Evolutionary conservation across 2,329 filamentous ascomycete genomes (phyloP), one percentile per base, ranked within the genome.

Genomic region (Trichoderma sp.): DNA sequence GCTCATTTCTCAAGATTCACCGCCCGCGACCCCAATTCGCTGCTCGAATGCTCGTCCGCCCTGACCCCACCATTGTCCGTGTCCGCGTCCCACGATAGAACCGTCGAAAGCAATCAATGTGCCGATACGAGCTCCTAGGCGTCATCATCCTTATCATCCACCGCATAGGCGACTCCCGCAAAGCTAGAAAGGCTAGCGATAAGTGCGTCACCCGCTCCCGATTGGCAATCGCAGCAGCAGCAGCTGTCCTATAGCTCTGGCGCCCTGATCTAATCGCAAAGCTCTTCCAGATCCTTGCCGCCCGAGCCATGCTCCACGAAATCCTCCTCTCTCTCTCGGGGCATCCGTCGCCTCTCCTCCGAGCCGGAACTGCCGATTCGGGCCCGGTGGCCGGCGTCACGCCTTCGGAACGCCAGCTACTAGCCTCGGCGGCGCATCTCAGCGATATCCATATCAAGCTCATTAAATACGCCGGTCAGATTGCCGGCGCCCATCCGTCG

Each of bases 321-420:
- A 93, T 99, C 83, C 89, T 98, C 81, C 91, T 99, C 81, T 95
- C 94, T 80, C 90, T 98, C 81, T 96, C 94, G 76, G 95, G 96
- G 74, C 93, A 98, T 82, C 91, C 92, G 72, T 97, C 95, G 73
- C 91, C 94, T 74, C 88, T 98, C 77, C 92, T 97, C 83, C 87
- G 87, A 79, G 78, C 82, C 74, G 78, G 83, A 74, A 76, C 81
- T 75, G 80, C 83, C 74, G 83, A 82, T 72, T 78, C 82, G 76
- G 80, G 81, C 74, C 78, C 83, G 65, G 75, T 81, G 75, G 79
- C 83, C 75, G 78, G 86, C 77, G 79, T 91, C 77, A 92, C 94
- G 57, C 91, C 93, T 49, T 89, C 94, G 63, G 95, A 97, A 81
- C 89, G 90, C 76, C 91, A 93, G 73, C 88, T 98, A 71, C 87